Conservation (phyloP, 257 asterid genomes). For the Solanum tacnaense region DNA sequence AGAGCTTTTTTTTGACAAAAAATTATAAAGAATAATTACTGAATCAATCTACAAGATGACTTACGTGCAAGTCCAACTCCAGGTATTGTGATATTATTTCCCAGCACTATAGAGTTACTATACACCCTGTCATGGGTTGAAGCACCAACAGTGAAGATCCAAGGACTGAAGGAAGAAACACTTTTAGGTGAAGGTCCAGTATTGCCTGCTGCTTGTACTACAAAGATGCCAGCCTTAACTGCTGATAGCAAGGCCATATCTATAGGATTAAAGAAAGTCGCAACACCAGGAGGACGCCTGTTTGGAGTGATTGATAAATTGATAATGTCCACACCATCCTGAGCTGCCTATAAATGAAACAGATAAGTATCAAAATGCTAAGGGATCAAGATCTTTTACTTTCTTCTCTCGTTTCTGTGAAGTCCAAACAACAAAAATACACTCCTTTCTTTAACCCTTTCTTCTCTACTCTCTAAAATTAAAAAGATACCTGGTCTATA, state of each 20-base stretch:
- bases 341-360: conserved; percentile 64
- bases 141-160: conserved; percentile 96
- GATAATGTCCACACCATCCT: conserved; percentile 89
- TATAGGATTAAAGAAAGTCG: conserved; percentile 93
- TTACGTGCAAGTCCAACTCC: conserved; percentile 99
- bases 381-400: not conserved
- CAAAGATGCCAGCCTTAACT: conserved; percentile 73
- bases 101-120: conserved; percentile 73
- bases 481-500: conserved; percentile 70
- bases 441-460: not conserved
- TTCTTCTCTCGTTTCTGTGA: not conserved
- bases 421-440: not conserved
- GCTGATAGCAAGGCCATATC: conserved; percentile 98
- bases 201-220: conserved; percentile 96
- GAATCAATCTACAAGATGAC: conserved; percentile 11
- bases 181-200: conserved; percentile 98
- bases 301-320: conserved; percentile 96
- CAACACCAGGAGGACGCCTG: conserved; percentile 96
- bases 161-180: conserved; percentile 85
- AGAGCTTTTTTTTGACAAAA: not conserved
- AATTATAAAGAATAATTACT: not conserved
- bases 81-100: conserved; percentile 66
- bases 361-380: not conserved
- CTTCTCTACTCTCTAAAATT: not conserved
- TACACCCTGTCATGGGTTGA: conserved; percentile 84